Base-by-base conservation (phyloP, 108 stramenopile genomes). In the Pseudonitzschia multiseries region DNA sequence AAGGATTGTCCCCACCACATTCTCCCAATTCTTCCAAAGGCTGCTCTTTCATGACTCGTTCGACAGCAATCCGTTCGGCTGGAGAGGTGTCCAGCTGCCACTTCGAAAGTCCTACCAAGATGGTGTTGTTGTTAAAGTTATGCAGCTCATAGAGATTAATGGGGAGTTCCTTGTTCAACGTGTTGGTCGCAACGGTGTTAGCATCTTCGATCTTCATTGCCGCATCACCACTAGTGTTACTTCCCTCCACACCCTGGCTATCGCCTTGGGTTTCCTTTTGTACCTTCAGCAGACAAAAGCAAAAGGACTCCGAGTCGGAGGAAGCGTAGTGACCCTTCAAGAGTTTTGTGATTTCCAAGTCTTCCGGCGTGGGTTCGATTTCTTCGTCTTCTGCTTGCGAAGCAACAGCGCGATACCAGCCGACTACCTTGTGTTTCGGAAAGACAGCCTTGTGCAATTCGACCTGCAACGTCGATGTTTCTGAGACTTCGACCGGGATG, bases 391-490 rank as follows among this genome's bases (percentile, higher is more conserved):
- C 70, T 2, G 52, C 20, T 6, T 68, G 51, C 9, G 44, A 14
- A 15, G 32, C 70, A 20, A 68, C 57, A 0, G 88, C 93, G 12
- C 87, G 84, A 72, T 94, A 94, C 93, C 93, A 94, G 21, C 93
- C 93, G 14, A 94, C 85, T 6, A 91, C 93, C 17, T 60, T 32
- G 60, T 91, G 90, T 17, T 74, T 70, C 29, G 93, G 89, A 79
- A 90, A 94, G 6, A 94, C 93, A 17, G 89, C 88, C 68, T 70
- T 84, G 78, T 94, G 90, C 41, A 94, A 72, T 27, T 83, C 84
- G 36, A 94, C 87, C 61, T 90, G 90, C 22, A 61, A 68, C 36
- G 54, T 41, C 13, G 87, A 73, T 21, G 76, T 56, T 48, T 84
- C 81, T 59, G 75, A 71, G 67, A 80, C 21, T 73, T 66, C 69